Conservation (phyloP, 306 rosid species). For the Macrotyloma uniflorum region DNA sequence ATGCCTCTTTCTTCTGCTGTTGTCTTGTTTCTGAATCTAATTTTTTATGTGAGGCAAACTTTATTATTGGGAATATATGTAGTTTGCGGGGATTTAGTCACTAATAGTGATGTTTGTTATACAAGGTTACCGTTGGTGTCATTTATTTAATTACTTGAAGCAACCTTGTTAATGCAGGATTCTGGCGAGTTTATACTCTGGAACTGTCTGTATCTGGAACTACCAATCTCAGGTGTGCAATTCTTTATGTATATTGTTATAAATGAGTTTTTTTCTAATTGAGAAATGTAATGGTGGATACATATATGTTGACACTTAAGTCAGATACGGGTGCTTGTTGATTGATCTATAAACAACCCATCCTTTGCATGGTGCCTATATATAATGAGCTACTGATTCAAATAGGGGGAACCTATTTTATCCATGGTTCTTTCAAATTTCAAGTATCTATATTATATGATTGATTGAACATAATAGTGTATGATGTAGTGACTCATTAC, state of each 20-base stretch:
- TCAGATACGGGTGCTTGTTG: slow-evolving; percentile 69
- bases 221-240: slow-evolving; percentile 91
- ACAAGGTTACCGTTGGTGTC: slow-evolving; percentile 8
- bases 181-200: slow-evolving; percentile 92
- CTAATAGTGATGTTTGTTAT: slow-evolving; percentile 25
- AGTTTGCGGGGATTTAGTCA: slow-evolving; percentile 3
- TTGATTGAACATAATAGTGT: slow-evolving; percentile 19
- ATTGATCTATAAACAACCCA: slow-evolving; percentile 44
- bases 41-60: neutral
- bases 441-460: slow-evolving; percentile 21
- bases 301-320: slow-evolving; percentile 45
- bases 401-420: slow-evolving; percentile 31
- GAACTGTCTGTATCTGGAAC: slow-evolving; percentile 97
- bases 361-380: slow-evolving; percentile 60
- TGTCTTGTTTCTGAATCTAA: slow-evolving; percentile 23
- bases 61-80: slow-evolving; percentile 14
- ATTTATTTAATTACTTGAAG: slow-evolving; percentile 30
- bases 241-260: slow-evolving; percentile 18
- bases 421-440: slow-evolving; percentile 31
- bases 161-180: slow-evolving; percentile 64
- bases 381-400: slow-evolving; percentile 33
- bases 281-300: slow-evolving; percentile 29
- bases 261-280: neutral
- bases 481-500: slow-evolving; percentile 9
- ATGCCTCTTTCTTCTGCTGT: slow-evolving; percentile 22